phyloP scores from a whole-genome alignment of 2,329 filamentous ascomycete genomes.

The Hymenoscyphus scutula region DNA sequence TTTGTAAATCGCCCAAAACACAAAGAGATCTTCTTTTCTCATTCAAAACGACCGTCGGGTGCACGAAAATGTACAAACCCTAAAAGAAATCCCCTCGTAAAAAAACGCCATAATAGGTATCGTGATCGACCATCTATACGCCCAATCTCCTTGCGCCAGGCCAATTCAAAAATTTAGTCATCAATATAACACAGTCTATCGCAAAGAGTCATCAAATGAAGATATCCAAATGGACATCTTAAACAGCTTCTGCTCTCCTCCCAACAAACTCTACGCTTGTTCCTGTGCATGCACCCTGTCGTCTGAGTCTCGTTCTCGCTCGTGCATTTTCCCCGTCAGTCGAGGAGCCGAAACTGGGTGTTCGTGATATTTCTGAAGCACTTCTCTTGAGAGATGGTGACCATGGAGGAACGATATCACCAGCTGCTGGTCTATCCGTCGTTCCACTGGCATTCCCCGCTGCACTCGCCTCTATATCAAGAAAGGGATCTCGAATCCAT shows the following conservation, averaged over 20 bases:
- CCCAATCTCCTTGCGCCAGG: slow-evolving; percentile 28
- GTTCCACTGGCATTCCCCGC: slow-evolving; percentile 6
- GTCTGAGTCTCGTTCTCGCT: slow-evolving; percentile 31
- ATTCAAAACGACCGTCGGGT: background rate
- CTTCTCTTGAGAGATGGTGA: slow-evolving; percentile 46
- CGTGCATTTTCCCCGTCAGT: slow-evolving; percentile 32
- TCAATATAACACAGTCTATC: slow-evolving; percentile 19
- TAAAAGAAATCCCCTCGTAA: background rate
- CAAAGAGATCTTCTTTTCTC: too few species aligned
- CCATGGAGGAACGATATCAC: slow-evolving; percentile 41
- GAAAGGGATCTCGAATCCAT: slow-evolving; percentile 51
- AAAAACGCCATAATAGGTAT: slow-evolving; percentile 12
- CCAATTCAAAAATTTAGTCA: slow-evolving; percentile 4
- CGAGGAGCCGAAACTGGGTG: slow-evolving; percentile 45
- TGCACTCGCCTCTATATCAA: slow-evolving; percentile 42
- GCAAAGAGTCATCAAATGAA: slow-evolving; percentile 6
- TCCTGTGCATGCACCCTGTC: slow-evolving; percentile 21
- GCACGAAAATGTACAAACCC: background rate
- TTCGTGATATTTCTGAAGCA: slow-evolving; percentile 52
- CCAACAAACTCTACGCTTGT: slow-evolving; percentile 29
- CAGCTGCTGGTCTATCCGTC: slow-evolving; percentile 42
- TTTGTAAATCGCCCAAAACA: background rate
- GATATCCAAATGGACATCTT: slow-evolving; percentile 13
- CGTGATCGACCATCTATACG: slow-evolving; percentile 26
- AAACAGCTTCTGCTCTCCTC: slow-evolving; percentile 32